phyloP scores from a whole-genome alignment of 2,329 filamentous ascomycete genomes.

The Juglanconis oblonga region DNA sequence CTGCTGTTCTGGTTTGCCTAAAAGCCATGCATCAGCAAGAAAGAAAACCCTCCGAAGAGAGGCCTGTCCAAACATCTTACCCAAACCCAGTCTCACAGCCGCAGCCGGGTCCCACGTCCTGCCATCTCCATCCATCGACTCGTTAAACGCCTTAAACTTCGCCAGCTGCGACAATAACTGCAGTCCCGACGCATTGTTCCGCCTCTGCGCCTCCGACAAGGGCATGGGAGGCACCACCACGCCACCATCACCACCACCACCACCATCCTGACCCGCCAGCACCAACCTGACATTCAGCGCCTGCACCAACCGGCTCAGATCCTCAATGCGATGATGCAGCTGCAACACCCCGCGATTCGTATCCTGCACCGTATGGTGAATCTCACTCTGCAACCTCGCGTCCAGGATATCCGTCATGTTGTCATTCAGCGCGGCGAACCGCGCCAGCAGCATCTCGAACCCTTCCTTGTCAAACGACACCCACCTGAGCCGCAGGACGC shows the following conservation, averaged over 20 bases:
- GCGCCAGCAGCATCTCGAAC: conserved; percentile 41
- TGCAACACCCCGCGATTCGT: conserved; percentile 46
- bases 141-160: conserved; percentile 51
- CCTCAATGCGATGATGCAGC: conserved; percentile 43
- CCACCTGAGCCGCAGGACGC: conserved; percentile 38
- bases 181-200: conserved; percentile 35
- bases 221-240: neutral
- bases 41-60: neutral
- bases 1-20: conserved; percentile 27
- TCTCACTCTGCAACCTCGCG: conserved; percentile 43
- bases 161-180: conserved; percentile 41
- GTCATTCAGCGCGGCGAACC: conserved; percentile 44
- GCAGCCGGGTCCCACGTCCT: conserved; percentile 33
- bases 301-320: conserved; percentile 43
- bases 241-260: neutral
- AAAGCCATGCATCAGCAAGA: neutral
- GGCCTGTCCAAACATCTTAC: conserved; percentile 6
- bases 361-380: conserved; percentile 45
- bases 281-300: conserved; percentile 43
- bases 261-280: conserved; percentile 19
- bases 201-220: neutral
- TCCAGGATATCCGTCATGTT: conserved; percentile 47
- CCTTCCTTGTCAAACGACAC: conserved; percentile 43
- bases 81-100: conserved; percentile 37
- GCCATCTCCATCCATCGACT: conserved; percentile 37